Evolutionary conservation across 2,329 filamentous ascomycete genomes (phyloP).

Genomic region (Ceratocystiopsis sp.): DNA sequence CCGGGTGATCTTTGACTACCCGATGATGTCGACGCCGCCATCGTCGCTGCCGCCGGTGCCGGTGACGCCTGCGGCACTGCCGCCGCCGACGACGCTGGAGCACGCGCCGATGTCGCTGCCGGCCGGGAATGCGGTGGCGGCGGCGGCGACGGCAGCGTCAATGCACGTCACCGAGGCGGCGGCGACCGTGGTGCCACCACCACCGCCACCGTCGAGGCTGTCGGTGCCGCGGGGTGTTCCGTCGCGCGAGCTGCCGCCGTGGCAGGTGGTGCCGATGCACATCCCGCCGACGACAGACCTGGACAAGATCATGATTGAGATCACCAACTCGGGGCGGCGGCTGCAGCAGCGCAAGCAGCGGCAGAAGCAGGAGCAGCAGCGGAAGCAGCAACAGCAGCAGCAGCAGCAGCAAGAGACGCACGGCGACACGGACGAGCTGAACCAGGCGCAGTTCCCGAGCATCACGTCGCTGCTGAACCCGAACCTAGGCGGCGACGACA

Average conservation of each 20-base stretch:
- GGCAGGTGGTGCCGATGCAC: slow-evolving; percentile 4
- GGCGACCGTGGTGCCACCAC: no score
- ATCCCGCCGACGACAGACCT: slow-evolving; percentile 1
- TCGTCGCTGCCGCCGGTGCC: not conserved
- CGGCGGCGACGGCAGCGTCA: no score
- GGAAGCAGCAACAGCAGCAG: not conserved
- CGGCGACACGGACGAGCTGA: not conserved
- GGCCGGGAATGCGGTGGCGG: no score
- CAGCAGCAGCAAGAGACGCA: not conserved
- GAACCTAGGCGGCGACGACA: not conserved
- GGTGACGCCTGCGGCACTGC: not conserved
- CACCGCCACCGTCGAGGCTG: no score
- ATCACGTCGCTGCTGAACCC: slow-evolving; percentile 1
- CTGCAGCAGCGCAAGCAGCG: not conserved
- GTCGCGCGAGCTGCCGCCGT: not conserved
- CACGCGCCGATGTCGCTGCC: no score
- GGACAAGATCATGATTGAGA: slow-evolving; percentile 2
- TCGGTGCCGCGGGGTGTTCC: not conserved
- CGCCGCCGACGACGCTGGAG: no score
- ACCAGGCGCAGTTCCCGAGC: not conserved
- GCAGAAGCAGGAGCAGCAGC: not conserved
- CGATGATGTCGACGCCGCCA: not conserved
- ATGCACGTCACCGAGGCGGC: no score
- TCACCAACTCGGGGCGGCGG: slow-evolving; percentile 2
- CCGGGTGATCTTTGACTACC: slow-evolving; percentile 1